Percentiles rank a stretch among this genome's conserved stretches.
These are phyloP conservation scores for Acorus calamus DNA, from an alignment of 106 monocot genomes.

Conservation along the genomic window DNA sequence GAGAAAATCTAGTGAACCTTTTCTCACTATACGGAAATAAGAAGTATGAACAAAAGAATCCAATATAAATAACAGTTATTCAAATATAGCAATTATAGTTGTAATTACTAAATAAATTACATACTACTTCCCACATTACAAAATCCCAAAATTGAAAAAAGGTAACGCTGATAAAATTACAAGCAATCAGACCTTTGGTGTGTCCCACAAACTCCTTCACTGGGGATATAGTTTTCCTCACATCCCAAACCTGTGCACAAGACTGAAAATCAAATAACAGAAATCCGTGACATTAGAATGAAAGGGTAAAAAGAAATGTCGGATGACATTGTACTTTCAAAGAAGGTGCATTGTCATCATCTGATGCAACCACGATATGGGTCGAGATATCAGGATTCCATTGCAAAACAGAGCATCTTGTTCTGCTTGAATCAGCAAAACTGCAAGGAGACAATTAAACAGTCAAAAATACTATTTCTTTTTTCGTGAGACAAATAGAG, in stretches of 20 bases:
- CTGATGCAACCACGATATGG: conserved; percentile 79
- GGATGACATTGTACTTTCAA: conserved; percentile 36
- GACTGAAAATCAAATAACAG: neutral
- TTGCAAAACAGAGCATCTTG: conserved; percentile 91
- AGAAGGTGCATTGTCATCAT: conserved; percentile 83
- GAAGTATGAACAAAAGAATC: too few relatives aligned
- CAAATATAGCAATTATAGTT: too few relatives aligned
- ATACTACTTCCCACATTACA: too few relatives aligned
- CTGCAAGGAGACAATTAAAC: conserved; percentile 27
- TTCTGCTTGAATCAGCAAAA: conserved; percentile 72
- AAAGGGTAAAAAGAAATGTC: too few relatives aligned
- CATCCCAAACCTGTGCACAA: conserved; percentile 81
- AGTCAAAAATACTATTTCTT: too few relatives aligned
- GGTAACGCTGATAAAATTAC: neutral
- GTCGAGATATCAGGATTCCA: conserved; percentile 97
- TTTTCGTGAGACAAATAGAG: too few relatives aligned
- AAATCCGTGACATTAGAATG: neutral
- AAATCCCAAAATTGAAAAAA: neutral
- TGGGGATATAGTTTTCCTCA: conserved; percentile 91
- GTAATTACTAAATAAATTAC: too few relatives aligned
- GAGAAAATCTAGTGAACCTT: too few relatives aligned
- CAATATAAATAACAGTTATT: too few relatives aligned
- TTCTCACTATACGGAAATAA: too few relatives aligned
- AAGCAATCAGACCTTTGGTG: conserved; percentile 59
- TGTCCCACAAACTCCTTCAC: conserved; percentile 88